Evolutionary conservation across 306 rosid species (phyloP), one percentile per base, ranked within the genome.

Genomic region (Ammopiptanthus mongolicus): DNA sequence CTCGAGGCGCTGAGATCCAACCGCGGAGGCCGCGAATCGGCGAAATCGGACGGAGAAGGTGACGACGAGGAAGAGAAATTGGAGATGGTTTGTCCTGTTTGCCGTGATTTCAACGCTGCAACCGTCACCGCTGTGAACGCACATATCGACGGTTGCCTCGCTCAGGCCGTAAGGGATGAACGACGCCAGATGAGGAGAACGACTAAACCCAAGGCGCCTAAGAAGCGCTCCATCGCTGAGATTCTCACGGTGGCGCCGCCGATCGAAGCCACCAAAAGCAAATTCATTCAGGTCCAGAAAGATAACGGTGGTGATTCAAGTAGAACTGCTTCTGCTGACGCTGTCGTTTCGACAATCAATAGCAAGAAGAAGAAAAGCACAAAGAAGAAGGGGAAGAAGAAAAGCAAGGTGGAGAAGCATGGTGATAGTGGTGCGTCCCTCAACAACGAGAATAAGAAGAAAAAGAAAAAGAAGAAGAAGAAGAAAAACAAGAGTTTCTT

Each of bases 151-250:
- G 75, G 85, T 34, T 93, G 96, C 50, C 82, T 89, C 2, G 87
- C 87, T 1, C 87, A 73, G 71, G 80, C 93, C 1, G 67, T 85
- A 12, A 75, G 81, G 52, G 85, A 80, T 44, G 88, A 80, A 46
- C 71, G 89, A 44, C 63, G 86, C 19, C 84, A 78, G 74, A 74
- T 74, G 82, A 64, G 51, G 52, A 86, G 41, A 80, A 63, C 47
- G 73, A 14, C 78, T 0, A 93, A 89, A 65, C 81, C 86, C 11
- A 95, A 86, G 74, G 66, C 77, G 8, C 87, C 90, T 1, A 95
- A 95, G 88, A 92, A 95, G 82, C 85, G 97, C 61, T 95, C 99
- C 8, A 92, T 95, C 48, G 89, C 97, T 0, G 99, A 95, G 83
- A 95, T 95, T 71, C 96, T 92, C 58, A 84, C 88, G 0, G 91